Base-by-base conservation (phyloP, 805 yeast species). In the Ogataea parapolymorpha region DNA sequence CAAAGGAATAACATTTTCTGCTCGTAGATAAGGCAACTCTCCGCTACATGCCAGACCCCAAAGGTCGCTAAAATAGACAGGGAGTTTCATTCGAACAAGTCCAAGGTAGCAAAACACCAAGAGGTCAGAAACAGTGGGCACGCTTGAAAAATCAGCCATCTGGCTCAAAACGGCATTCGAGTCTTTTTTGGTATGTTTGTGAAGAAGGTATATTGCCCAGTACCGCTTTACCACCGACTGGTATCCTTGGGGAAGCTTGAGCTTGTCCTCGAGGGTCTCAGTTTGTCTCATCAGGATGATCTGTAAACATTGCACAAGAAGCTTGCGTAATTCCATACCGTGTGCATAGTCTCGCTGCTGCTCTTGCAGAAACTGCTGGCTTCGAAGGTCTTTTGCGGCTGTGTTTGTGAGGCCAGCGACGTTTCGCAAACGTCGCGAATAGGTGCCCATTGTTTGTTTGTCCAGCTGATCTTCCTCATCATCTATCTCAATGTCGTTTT, bases 381-480 rank as follows among this genome's bases (percentile, higher is more conserved):
- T 50, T 14, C 40, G 37, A 7, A 41, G 32, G 23, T 41, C 33
- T 23, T 45, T 35, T 1, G 52, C 39, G 16, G 42, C 45, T 9
- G 49, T 44, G 17, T 40, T 44, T 31, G 65, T 67, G 57, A 55
- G 56, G 42, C 53, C 76, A 59, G 77, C 74, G 25, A 79, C 63
- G 37, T 74, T 77, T 20, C 42, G 42, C 5, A 83, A 55, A 42
- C 86, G 67, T 53, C 77, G 70, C 5, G 87, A 79, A 10, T 68
- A 65, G 10, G 71, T 71, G 25, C 60, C 62, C 44, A 75, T 85
- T 16, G 79, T 84, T 35, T 82, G 91, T 46, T 81, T 85, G 32
- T 59, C 65, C 23, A 62, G 61, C 26, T 75, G 83, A 45, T 81
- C 91, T n/a, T 82, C 89, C 34, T 87, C 95, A 54, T 87, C 91